These are phyloP conservation scores for Arthrobotrys musiformis DNA, from an alignment of 2,329 filamentous ascomycete genomes.

Conservation along the genomic window DNA sequence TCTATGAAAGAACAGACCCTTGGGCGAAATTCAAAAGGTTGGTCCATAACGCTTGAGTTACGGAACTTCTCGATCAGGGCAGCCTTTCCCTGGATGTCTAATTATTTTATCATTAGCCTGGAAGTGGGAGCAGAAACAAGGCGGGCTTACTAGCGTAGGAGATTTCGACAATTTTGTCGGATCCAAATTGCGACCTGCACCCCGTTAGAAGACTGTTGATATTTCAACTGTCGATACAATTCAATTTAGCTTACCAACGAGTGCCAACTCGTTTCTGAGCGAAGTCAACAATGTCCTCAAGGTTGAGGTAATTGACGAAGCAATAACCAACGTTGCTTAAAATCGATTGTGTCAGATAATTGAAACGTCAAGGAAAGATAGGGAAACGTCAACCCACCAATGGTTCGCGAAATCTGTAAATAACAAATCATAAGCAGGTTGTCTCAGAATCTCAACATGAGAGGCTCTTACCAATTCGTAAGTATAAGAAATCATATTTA, in stretches of 20 bases:
- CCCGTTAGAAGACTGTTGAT: slow-evolving; percentile 23
- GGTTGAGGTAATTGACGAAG: slow-evolving; percentile 86
- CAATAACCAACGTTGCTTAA: slow-evolving; percentile 85
- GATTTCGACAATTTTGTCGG: slow-evolving; percentile 85
- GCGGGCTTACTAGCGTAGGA: slow-evolving; percentile 91
- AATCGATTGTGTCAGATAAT: slow-evolving; percentile 59
- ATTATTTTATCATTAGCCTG: not conserved
- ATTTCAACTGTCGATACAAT: not conserved
- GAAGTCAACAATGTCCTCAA: slow-evolving; percentile 25
- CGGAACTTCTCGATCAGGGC: slow-evolving; percentile 94
- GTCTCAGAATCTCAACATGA: slow-evolving; percentile 61
- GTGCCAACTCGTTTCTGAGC: slow-evolving; percentile 16
- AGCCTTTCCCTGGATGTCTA: slow-evolving; percentile 90
- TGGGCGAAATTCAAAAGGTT: slow-evolving; percentile 81
- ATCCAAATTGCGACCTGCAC: slow-evolving; percentile 79
- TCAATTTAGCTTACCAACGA: slow-evolving; percentile 13
- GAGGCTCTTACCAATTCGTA: slow-evolving; percentile 86
- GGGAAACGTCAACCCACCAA: slow-evolving; percentile 9
- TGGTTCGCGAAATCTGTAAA: slow-evolving; percentile 31
- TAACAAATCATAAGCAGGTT: not conserved
- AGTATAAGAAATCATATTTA: slow-evolving; percentile 92
- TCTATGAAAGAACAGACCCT: slow-evolving; percentile 75
- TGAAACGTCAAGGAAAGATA: not conserved
- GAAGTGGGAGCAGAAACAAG: not conserved
- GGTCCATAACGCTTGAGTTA: slow-evolving; percentile 95